Base-by-base conservation (phyloP, 192 early-diverging fungal species). In the Thoreauomyces humboldtii region DNA sequence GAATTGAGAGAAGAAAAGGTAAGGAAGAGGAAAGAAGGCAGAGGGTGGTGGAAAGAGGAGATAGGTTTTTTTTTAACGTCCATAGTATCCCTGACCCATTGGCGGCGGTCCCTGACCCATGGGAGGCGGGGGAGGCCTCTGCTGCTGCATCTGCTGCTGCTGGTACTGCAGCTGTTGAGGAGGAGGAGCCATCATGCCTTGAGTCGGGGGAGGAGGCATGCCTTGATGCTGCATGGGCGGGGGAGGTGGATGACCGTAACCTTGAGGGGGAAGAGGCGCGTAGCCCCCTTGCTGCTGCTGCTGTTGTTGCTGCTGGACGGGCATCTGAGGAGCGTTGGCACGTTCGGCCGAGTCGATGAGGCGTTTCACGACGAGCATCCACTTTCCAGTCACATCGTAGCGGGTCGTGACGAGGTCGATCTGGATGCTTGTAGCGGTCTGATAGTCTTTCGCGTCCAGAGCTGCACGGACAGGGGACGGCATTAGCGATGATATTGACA, bases 341-440 rank as follows among this genome's bases (percentile, higher is more conserved):
- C 59, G 51, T 54, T 77, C 79, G 6, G 75, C 44, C 15, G 60
- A 55, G 58, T 87, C 86, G 58, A 89, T 79, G 53, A 90, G 64
- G 22, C 86, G 73, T 71, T 90, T 90, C 59, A 90, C 81, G 21
- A 86, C 86, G 22, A 87, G 78, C 69, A 89, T 79, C 86, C 88
- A 83, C 31, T 78, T 64, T 17, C 80, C 78, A 4, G 85, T 87
- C 11, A 78, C 78, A 11, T 83, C 81, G 31, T 84, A 88, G 43
- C 84, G 85, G 14, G 83, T 84, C 1, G 83, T 86, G 75, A 89
- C 83, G 15, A 92, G 68, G 48, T 92, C 87, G 7, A 88, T 74
- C 55, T 88, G 82, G 36, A 85, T 66, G 7, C 76, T 78, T 41
- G 80, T 74, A 4, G 86, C 88, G 5, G 66, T 69, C 2, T 70